Evolutionary conservation across 305 asterid genomes (phyloP).

Genomic region (Fraxinus ornus): DNA sequence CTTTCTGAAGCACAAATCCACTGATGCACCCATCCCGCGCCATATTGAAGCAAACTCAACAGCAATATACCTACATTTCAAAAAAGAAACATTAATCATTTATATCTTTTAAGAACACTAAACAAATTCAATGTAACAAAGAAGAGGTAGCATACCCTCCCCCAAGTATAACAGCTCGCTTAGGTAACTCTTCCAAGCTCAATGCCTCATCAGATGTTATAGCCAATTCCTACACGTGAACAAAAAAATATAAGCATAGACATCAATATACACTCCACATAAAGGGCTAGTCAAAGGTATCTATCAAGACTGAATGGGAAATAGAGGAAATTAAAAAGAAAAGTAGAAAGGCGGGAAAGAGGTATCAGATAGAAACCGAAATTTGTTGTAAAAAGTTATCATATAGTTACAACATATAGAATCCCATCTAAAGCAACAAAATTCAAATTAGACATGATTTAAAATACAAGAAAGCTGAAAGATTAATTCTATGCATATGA

Average conservation of each 20-base stretch:
- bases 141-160: slow-evolving; percentile 65
- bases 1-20: slow-evolving; percentile 81
- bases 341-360: background rate
- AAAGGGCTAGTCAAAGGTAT: slow-evolving; percentile 2
- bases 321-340: background rate
- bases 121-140: slow-evolving; percentile 9
- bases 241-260: slow-evolving; percentile 2
- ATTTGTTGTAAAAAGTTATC: background rate
- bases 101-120: slow-evolving; percentile 15
- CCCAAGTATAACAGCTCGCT: slow-evolving; percentile 80
- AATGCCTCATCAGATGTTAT: slow-evolving; percentile 97
- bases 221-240: slow-evolving; percentile 61
- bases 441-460: background rate
- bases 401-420: background rate
- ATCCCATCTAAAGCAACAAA: background rate
- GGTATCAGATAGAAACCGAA: background rate
- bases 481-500: slow-evolving; percentile 15
- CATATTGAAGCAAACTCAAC: slow-evolving; percentile 99
- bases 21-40: slow-evolving; percentile 96
- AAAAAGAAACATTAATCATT: slow-evolving; percentile 3
- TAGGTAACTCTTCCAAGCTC: slow-evolving; percentile 97
- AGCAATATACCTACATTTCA: slow-evolving; percentile 74
- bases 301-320: background rate
- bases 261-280: background rate
- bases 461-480: background rate